phyloP scores from a whole-genome alignment of 768 basidiomycete species.

The Podaxis sp. region DNA sequence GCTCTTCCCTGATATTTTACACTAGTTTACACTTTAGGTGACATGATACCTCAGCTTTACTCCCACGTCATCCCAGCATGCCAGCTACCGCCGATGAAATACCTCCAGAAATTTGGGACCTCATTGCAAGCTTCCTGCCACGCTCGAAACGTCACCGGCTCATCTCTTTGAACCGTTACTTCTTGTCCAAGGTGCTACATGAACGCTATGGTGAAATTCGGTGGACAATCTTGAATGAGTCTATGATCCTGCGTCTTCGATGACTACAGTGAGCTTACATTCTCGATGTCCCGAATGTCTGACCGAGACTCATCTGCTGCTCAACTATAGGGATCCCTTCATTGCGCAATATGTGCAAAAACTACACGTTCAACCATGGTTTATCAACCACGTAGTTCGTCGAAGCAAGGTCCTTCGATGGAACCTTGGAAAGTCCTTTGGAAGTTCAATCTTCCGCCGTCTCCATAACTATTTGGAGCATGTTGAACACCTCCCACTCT shows the following conservation, averaged over 20 bases:
- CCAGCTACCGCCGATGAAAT: conserved; percentile 19
- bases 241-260: not conserved
- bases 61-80: not conserved
- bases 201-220: conserved; percentile 23
- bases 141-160: conserved; percentile 1
- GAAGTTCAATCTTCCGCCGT: not conserved
- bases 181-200: conserved; percentile 31
- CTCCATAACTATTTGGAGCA: not conserved
- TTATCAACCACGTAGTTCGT: conserved; percentile 34
- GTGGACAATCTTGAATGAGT: not conserved
- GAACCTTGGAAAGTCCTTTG: not conserved
- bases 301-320: not conserved
- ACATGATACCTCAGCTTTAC: not conserved
- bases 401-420: conserved; percentile 13
- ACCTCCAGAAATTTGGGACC: conserved; percentile 35
- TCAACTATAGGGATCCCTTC: not conserved
- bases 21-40: not conserved
- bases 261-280: conserved; percentile 10
- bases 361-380: conserved; percentile 39
- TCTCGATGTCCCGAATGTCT: not conserved
- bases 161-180: conserved; percentile 30
- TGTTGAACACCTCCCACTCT: not conserved
- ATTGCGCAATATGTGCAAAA: conserved; percentile 33
- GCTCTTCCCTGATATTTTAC: too few relatives aligned
- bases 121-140: conserved; percentile 25